Conservation (phyloP, 305 asterid species). For the Solanum aculeatissimum region DNA sequence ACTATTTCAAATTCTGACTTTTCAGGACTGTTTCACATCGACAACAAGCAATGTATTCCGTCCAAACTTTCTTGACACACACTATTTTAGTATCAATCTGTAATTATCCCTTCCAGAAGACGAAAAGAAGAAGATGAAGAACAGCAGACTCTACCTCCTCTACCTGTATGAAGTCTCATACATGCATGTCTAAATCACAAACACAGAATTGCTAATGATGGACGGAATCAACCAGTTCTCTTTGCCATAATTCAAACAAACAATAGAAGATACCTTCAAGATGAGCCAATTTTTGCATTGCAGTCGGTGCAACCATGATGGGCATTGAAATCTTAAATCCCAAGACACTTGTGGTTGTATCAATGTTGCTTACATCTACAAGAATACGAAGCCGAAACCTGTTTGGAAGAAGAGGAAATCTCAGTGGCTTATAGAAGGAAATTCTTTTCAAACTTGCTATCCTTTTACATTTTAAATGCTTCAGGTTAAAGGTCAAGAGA, state of each 20-base stretch:
- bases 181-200: background rate
- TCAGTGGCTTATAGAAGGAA: background rate
- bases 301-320: constrained; percentile 88
- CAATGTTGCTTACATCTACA: constrained; percentile 65
- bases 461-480: background rate
- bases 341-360: constrained; percentile 37
- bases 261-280: constrained; percentile 46
- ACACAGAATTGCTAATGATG: background rate
- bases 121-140: background rate
- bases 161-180: background rate
- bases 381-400: constrained; percentile 82
- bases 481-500: background rate
- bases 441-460: background rate
- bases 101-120: background rate
- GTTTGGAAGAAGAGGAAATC: constrained; percentile 3
- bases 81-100: background rate
- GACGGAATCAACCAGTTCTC: background rate
- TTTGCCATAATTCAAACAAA: background rate
- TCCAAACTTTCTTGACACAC: background rate
- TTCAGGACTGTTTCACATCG: background rate
- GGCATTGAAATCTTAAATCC: constrained; percentile 78
- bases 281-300: constrained; percentile 94
- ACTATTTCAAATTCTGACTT: background rate
- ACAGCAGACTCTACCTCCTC: background rate
- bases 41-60: background rate